Evolutionary conservation across 169 alveolate species (phyloP), one percentile per base, ranked within the genome.

Genomic region (Plasmodium ovale): DNA sequence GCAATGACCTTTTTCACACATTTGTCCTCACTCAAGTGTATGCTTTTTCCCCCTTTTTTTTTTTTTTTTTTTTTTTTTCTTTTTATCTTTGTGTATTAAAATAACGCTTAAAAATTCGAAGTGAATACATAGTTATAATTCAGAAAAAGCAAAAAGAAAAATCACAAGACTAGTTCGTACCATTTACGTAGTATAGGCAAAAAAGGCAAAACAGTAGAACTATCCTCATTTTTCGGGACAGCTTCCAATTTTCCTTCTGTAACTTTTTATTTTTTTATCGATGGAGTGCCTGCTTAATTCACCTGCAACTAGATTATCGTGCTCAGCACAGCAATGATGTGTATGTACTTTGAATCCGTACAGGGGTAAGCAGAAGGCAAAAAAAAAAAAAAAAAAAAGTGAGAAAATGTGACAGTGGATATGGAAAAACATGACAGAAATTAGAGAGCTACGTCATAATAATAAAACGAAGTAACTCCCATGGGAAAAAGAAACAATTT

Each of bases 121-220:
- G 58, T 49, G n/a, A n/a, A n/a, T n/a, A n/a, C 58, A 49, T 49
- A 0, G 16, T 7, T 49, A n/a, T 56, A 56, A 16, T 12, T 56
- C 9, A 31, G 21, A 56, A 56, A 56, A 19, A 54, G 21, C n/a
- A 56, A 56, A 56, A 10, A 56, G 1, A 56, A 16, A 56, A 19
- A 56, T 25, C 23, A 59, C n/a, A n/a, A n/a, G n/a, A n/a, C n/a
- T n/a, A n/a, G 56, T 37, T 10, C 29, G 49, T 69, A 69, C 82
- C 82, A 31, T 69, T 69, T 5, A 69, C 82, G 27, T 47, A 69
- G 64, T 49, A 69, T 25, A 69, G 65, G 47, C 25, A 69, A 69
- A 69, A 25, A 12, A 69, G n/a, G 27, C 21, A 69, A 69, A n/a
- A n/a, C n/a, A 69, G 82, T n/a, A 69, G 27, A 3, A 69, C 2